Evolutionary conservation across 2,329 filamentous ascomycete species (phyloP), one percentile per base, ranked within the genome.

Genomic region (Kalaharituber pfeilii): DNA sequence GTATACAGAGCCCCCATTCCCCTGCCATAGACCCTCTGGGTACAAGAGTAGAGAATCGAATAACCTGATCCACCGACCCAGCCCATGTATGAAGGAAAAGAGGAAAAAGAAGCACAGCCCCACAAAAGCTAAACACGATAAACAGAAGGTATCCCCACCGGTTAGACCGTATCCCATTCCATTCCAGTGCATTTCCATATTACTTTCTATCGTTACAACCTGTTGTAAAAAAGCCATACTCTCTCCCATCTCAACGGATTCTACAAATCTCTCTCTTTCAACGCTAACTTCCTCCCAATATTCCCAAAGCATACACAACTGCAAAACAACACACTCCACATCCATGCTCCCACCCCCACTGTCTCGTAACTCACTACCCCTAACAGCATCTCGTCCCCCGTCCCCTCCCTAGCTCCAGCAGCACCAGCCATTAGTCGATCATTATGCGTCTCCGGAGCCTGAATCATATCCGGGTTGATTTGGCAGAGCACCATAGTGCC

Each of bases 221-320:
- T 9, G 9, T 9, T 36, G 9, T n/a, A 36, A 36, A 36, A n/a
- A 36, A 9, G n/a, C 30, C 30, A 36, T 36, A 9, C 9, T 36
- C 9, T n/a, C n/a, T n/a, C n/a, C n/a, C n/a, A n/a, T 28, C 22
- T 27, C 15, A 25, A 22, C 5, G 11, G 25, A 18, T 8, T 13
- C 28, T 53, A 54, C 22, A 51, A 52, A 11, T 22, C 27, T 36
- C 58, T 57, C 51, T 63, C 62, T 51, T 65, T 74, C 59, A 78
- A 69, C n/a, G 81, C 80, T 60, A 96, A 69, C 58, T 85, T 75
- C 59, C 91, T 75, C 11, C 91, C 91, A 65, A 98, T 86, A 66
- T 94, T 96, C 9, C 91, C 91, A 72, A 98, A 95, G 69, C 88
- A 95, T 8, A 96, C 79, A 62, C 86, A 87, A 65, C 86, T 93